Conservation (phyloP, 2,329 filamentous ascomycete species). For the Penicillium glabrum region DNA sequence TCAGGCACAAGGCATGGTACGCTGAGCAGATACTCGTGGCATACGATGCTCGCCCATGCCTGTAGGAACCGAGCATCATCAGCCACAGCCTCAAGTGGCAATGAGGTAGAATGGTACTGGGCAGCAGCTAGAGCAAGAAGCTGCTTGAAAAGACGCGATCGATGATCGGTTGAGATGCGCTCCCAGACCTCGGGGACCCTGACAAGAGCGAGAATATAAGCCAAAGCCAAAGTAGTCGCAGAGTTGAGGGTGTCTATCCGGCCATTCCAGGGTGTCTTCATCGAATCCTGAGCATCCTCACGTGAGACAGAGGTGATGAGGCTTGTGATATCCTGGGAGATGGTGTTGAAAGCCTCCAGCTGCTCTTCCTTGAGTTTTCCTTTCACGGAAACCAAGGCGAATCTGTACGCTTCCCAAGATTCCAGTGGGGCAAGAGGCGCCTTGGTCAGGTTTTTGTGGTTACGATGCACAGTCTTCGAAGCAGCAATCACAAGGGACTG, state of each 20-base stretch:
- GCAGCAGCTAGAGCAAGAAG: conserved; percentile 33
- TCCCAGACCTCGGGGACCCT: conserved; percentile 31
- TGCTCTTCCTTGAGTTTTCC: conserved; percentile 18
- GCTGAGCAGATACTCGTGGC: conserved; percentile 40
- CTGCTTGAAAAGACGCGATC: conserved; percentile 33
- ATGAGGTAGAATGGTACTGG: conserved; percentile 26
- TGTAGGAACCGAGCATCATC: conserved; percentile 34
- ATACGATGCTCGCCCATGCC: conserved; percentile 39
- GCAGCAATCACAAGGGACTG: conserved; percentile 28
- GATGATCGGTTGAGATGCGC: conserved; percentile 29
- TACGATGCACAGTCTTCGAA: conserved; percentile 28
- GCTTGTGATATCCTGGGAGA: conserved; percentile 26
- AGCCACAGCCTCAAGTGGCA: conserved; percentile 26
- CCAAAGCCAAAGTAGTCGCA: conserved; percentile 30
- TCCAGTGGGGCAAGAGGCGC: conserved; percentile 31
- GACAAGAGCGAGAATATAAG: conserved; percentile 35
- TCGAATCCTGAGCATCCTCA: conserved; percentile 25
- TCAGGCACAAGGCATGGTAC: conserved; percentile 35
- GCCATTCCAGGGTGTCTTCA: conserved; percentile 38
- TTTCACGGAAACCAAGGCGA: conserved; percentile 30
- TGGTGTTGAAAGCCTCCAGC: conserved; percentile 24
- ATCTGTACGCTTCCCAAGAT: conserved; percentile 38
- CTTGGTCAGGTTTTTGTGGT: conserved; percentile 27
- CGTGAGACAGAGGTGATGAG: conserved; percentile 25
- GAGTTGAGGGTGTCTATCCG: conserved; percentile 36